Evolutionary conservation across 2,329 filamentous ascomycete species (phyloP).

Genomic region (Pseudopithomyces chartarum): DNA sequence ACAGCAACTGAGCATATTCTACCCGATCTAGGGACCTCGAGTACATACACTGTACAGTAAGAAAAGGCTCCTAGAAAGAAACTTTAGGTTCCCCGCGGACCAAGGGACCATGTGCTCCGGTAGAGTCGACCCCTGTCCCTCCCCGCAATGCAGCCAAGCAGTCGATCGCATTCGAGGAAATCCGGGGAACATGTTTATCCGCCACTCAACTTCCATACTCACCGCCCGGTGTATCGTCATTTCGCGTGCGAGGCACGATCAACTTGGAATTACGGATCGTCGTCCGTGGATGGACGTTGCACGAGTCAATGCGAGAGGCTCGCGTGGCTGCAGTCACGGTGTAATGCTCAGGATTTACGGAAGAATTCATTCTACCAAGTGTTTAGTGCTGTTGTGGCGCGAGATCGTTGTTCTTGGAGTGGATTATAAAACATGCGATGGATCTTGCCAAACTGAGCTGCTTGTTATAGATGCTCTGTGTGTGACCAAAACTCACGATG

Average conservation of each 20-base stretch:
- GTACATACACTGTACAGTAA: too few species aligned
- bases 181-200: slow-evolving; percentile 5
- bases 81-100: too few species aligned
- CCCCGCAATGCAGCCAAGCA: slow-evolving; percentile 4
- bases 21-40: too few species aligned
- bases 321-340: neutral
- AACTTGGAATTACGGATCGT: neutral
- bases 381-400: neutral
- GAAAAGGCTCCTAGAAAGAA: too few species aligned
- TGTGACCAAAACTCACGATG: neutral
- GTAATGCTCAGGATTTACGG: neutral
- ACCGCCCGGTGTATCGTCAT: neutral
- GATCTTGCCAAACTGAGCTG: neutral
- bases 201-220: neutral
- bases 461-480: neutral
- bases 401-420: neutral
- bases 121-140: neutral
- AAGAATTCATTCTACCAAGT: neutral
- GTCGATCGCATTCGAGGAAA: neutral
- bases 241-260: neutral
- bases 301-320: neutral
- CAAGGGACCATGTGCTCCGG: neutral
- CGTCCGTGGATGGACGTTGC: neutral
- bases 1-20: too few species aligned
- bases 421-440: neutral